Conservation (phyloP, 75 land plant species). For the Pinus tabuliformis region DNA sequence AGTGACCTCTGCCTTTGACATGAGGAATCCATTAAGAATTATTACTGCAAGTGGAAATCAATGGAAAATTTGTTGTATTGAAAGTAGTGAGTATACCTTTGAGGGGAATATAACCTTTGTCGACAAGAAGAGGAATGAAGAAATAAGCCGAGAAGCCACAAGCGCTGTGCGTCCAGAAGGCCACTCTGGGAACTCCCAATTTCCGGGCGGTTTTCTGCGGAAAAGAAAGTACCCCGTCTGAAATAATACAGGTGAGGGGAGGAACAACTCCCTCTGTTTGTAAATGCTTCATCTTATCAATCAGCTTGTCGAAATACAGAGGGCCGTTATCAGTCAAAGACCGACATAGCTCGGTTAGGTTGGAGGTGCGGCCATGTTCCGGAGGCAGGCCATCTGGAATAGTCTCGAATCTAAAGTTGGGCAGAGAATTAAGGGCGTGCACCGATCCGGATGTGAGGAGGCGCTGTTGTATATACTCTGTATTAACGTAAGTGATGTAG, state of each 20-base stretch:
- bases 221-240: conserved; percentile 13
- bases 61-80: no score
- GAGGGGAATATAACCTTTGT: no score
- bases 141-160: background rate
- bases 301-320: background rate
- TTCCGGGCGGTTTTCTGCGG: conserved; percentile 14
- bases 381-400: conserved; percentile 30
- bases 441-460: background rate
- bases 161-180: conserved; percentile 14
- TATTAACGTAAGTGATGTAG: conserved; percentile 7
- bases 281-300: background rate
- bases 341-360: conserved; percentile 9
- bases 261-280: background rate
- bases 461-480: background rate
- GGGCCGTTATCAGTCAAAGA: conserved; percentile 2
- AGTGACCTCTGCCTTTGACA: no score
- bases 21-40: no score
- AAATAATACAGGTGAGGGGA: conserved; percentile 20
- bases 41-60: no score
- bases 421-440: background rate
- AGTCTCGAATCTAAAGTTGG: conserved; percentile 12
- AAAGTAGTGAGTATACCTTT: no score
- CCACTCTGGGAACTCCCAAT: conserved; percentile 17
- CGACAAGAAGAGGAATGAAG: no score
- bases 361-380: conserved; percentile 4